Evolutionary conservation across 2,329 filamentous ascomycete species (phyloP).

Genomic region (Diplodia intermedia): DNA sequence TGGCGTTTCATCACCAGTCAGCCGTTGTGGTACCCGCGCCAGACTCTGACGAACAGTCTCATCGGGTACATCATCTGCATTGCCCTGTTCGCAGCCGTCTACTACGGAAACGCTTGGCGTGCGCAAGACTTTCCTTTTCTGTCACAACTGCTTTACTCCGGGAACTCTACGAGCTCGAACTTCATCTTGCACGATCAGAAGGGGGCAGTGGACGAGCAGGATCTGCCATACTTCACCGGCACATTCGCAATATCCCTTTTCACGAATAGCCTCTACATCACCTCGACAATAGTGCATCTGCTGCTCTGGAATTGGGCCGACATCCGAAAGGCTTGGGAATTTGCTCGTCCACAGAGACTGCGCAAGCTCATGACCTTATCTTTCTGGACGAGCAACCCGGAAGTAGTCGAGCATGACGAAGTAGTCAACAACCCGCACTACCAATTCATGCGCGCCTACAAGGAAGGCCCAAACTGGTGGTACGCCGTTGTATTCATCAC

Average conservation of each 20-base stretch:
- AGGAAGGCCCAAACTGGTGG: no score
- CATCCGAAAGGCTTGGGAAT: conserved; percentile 48
- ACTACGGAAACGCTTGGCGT: conserved; percentile 54
- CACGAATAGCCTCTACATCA: conserved; percentile 36
- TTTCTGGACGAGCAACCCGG: conserved; percentile 37
- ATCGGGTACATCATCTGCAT: conserved; percentile 51
- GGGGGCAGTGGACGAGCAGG: conserved; percentile 44
- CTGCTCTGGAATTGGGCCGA: conserved; percentile 43
- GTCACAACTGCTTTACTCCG: conserved; percentile 15
- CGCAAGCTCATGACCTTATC: conserved; percentile 45
- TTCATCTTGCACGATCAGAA: conserved; percentile 33
- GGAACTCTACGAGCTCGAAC: conserved; percentile 42
- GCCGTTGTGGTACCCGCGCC: conserved; percentile 47
- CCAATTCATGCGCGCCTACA: no score
- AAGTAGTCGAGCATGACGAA: no score
- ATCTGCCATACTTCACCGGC: conserved; percentile 53
- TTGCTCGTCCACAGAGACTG: conserved; percentile 37
- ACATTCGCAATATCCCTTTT: conserved; percentile 33
- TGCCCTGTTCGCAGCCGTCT: conserved; percentile 49
- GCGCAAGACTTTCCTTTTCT: conserved; percentile 45
- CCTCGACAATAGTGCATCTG: conserved; percentile 57
- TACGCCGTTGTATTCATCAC: conserved; percentile 34
- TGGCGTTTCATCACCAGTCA: conserved; percentile 61
- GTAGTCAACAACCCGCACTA: no score
- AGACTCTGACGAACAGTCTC: conserved; percentile 36